Evolutionary conservation across 768 basidiomycete genomes (phyloP).

Genomic region (Mycena indigotica): DNA sequence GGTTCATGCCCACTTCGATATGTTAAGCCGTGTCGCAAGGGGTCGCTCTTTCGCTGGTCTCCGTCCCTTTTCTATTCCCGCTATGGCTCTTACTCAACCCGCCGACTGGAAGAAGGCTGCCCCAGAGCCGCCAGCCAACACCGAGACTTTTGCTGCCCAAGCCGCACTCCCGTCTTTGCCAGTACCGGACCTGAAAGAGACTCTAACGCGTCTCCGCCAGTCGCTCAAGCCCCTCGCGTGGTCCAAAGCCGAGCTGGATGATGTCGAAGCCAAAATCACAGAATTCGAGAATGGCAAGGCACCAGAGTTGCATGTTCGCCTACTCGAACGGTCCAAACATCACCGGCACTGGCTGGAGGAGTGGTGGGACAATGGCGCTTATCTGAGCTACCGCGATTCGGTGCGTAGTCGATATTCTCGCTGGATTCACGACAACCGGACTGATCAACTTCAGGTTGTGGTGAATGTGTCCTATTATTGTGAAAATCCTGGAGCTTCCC

Average conservation of each 20-base stretch:
- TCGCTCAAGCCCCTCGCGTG: constrained; percentile 63
- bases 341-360: constrained; percentile 84
- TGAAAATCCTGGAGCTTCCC: constrained; percentile 31
- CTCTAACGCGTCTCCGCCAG: constrained; percentile 41
- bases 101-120: constrained; percentile 73
- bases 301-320: constrained; percentile 61
- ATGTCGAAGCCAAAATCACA: constrained; percentile 65
- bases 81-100: constrained; percentile 38
- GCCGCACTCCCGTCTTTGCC: constrained; percentile 69
- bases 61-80: constrained; percentile 16
- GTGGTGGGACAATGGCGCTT: constrained; percentile 91
- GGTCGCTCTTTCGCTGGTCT: constrained; percentile 3
- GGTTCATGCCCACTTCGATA: not conserved
- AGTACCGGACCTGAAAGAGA: constrained; percentile 71
- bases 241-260: constrained; percentile 56
- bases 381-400: constrained; percentile 84
- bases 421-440: no score
- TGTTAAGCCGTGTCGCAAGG: constrained; percentile 2
- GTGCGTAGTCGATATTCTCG: no score
- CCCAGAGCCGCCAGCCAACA: constrained; percentile 52
- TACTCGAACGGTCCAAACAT: constrained; percentile 57
- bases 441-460: constrained; percentile 75
- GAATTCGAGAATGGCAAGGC: constrained; percentile 55
- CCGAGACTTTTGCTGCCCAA: constrained; percentile 70
- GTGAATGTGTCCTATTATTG: constrained; percentile 96